Conservation (phyloP, 192 early-diverging fungal species). For the Rhizoclosmatium globosum region DNA sequence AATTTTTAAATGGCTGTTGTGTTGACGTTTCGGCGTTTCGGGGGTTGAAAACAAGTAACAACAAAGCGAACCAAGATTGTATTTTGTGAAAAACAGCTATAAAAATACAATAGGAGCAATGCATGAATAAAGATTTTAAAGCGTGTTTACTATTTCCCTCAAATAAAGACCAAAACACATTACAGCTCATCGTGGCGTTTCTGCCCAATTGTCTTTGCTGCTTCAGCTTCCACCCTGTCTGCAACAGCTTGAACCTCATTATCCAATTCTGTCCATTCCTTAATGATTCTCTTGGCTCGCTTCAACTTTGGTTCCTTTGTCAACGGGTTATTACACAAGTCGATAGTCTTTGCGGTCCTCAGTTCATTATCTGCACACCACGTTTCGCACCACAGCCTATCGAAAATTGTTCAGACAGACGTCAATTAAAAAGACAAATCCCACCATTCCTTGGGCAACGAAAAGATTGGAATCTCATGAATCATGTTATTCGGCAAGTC, state of each 20-base stretch:
- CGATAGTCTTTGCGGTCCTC: conserved; percentile 93
- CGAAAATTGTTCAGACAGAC: not conserved
- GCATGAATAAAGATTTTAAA: too few relatives aligned
- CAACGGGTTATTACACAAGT: conserved; percentile 99
- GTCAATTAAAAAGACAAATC: not conserved
- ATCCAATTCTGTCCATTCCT: conserved; percentile 94
- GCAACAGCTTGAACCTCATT: conserved; percentile 56
- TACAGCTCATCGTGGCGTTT: conserved; percentile 2
- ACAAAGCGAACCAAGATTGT: too few relatives aligned
- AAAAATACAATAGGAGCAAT: too few relatives aligned
- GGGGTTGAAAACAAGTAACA: too few relatives aligned
- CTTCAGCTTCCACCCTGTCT: conserved; percentile 23
- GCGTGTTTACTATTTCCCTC: not conserved
- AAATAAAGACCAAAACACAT: not conserved
- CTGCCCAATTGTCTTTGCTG: not conserved
- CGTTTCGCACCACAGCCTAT: conserved; percentile 95
- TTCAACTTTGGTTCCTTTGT: conserved; percentile 99
- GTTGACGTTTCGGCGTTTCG: too few relatives aligned
- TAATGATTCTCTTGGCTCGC: conserved; percentile 87
- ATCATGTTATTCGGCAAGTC: conserved; percentile 99
- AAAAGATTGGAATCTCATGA: conserved; percentile 88
- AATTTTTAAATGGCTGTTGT: too few relatives aligned
- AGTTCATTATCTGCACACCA: conserved; percentile 93
- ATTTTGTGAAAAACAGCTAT: too few relatives aligned
- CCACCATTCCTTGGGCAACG: conserved; percentile 93